Base-by-base conservation (phyloP, 1,284 basidiomycete species). In the Spongiforma sp. region DNA sequence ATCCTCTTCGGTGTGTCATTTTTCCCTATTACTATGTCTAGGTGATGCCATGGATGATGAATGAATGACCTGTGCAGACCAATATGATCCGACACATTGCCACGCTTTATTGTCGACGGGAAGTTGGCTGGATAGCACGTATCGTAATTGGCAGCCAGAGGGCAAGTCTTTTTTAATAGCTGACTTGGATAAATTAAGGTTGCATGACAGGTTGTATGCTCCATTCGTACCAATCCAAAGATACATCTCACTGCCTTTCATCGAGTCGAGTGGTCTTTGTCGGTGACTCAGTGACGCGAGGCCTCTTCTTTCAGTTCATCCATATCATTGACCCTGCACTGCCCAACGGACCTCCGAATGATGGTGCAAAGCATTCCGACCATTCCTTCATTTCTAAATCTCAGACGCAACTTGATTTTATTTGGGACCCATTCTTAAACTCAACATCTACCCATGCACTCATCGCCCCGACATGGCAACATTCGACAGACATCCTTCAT, bases 341-440 rank as follows among this genome's bases (percentile, higher is more conserved):
- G 4, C 88, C 90, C 9, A 81, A 79, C 24, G 76, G 79, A n/a
- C 86, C 85, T 37, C 77, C 83, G 6, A 80, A 86, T 59, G 83
- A 87, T 59, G 84, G 84, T 21, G 80, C 84, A 65, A 94, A 91
- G 76, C 94, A 96, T 76, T 75, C 83, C 3, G 86, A 95, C 76
- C 80, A 91, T 70, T 75, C 72, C 5, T 79, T 86, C 26, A 73
- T 77, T 24, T 81, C 86, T 7, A 75, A 69, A 46, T 77, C 81
- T 54, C 82, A 82, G 39, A 82, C 86, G 36, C 77, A 83, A 33
- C 75, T 95, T 21, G 83, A 87, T 14, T 95, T 94, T 74, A 80
- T 84, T 74, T 95, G 93, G 93, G 90, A 92, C 66, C 90, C 90
- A 19, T 96, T 88, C 74, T 83, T 96, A 53, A 96, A 96, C 76